A percentile compares a stretch with the other conserved stretches of the same genome.
phyloP scores from a whole-genome alignment of 352 stramenopile genomes.

The Pseudoperonospora humuli region DNA sequence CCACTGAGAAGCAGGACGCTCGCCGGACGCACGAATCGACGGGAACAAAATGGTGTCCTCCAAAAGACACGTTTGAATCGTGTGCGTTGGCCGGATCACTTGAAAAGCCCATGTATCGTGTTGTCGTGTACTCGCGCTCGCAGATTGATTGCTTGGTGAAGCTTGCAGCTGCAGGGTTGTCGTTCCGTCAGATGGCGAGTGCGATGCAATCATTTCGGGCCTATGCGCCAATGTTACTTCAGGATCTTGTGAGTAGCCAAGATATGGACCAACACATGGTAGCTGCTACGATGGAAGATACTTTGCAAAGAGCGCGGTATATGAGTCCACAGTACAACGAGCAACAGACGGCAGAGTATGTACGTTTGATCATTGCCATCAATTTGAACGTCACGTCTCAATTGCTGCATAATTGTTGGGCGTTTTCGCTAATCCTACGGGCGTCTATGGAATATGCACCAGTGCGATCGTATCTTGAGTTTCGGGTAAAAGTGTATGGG shows the following conservation, averaged over 20 bases:
- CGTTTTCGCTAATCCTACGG: slow-evolving; percentile 40
- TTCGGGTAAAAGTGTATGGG: slow-evolving; percentile 36
- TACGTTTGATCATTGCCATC: slow-evolving; percentile 33
- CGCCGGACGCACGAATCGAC: slow-evolving; percentile 9
- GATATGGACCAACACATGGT: slow-evolving; percentile 1
- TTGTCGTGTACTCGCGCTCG: slow-evolving; percentile 20
- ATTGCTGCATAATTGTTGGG: slow-evolving; percentile 35
- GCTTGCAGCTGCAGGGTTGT: slow-evolving; percentile 23
- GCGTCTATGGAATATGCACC: slow-evolving; percentile 18
- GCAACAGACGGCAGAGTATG: slow-evolving; percentile 27
- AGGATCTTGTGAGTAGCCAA: slow-evolving; percentile 9
- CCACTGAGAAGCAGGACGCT: slow-evolving; percentile 18
- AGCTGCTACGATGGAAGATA: no score
- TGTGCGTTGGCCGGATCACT: slow-evolving; percentile 11
- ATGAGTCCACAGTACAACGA: slow-evolving; percentile 16
- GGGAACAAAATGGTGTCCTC: slow-evolving; percentile 15
- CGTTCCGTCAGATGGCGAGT: slow-evolving; percentile 26
- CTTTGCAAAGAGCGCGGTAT: slow-evolving; percentile 1
- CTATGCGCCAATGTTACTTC: slow-evolving; percentile 14
- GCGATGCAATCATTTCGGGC: slow-evolving; percentile 17
- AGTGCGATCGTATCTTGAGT: slow-evolving; percentile 32
- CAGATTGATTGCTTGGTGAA: slow-evolving; percentile 30
- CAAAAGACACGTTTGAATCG: slow-evolving; percentile 21
- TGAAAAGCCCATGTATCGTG: slow-evolving; percentile 16
- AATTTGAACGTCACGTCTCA: slow-evolving; percentile 32